Conservation (phyloP, 805 yeast genomes). For the Cyberlindnera petersonii region DNA sequence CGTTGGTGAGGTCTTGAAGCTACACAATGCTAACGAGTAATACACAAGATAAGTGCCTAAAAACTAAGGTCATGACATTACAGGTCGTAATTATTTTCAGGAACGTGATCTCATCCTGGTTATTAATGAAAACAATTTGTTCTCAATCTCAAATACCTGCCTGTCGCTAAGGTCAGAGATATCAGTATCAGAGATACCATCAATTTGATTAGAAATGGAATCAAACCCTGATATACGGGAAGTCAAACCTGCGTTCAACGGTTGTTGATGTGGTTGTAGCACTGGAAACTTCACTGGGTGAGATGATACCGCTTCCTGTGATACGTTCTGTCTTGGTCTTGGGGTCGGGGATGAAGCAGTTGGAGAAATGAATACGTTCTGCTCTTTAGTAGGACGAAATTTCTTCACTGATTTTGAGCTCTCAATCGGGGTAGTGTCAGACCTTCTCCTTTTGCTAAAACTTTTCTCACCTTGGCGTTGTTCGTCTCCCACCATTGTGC, state of each 20-base stretch:
- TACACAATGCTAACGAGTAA: conserved; percentile 27
- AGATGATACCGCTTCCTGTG: too few species aligned
- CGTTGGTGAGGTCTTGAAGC: conserved; percentile 50
- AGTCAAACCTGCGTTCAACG: background rate
- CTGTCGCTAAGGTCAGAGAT: conserved; percentile 6
- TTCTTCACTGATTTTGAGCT: background rate
- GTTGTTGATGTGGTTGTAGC: background rate
- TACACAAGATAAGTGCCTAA: background rate
- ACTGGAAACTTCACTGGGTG: too few species aligned
- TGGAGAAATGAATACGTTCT: background rate
- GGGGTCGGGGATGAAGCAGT: conserved; percentile 3
- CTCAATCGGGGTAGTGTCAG: background rate
- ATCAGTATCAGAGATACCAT: conserved; percentile 7
- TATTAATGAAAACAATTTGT: conserved; percentile 9
- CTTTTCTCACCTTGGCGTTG: too few species aligned
- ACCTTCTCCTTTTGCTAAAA: background rate
- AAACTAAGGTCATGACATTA: conserved; percentile 2
- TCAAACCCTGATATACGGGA: background rate
- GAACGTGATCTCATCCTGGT: conserved; percentile 13
- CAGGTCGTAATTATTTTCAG: background rate
- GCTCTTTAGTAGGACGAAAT: background rate
- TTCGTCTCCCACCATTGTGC: too few species aligned
- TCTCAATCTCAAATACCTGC: conserved; percentile 16
- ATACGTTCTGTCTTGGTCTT: conserved; percentile 4
- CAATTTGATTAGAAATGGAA: background rate